phyloP scores from a whole-genome alignment of 140 eudicot genomes.

The Oenanthe javanica region DNA sequence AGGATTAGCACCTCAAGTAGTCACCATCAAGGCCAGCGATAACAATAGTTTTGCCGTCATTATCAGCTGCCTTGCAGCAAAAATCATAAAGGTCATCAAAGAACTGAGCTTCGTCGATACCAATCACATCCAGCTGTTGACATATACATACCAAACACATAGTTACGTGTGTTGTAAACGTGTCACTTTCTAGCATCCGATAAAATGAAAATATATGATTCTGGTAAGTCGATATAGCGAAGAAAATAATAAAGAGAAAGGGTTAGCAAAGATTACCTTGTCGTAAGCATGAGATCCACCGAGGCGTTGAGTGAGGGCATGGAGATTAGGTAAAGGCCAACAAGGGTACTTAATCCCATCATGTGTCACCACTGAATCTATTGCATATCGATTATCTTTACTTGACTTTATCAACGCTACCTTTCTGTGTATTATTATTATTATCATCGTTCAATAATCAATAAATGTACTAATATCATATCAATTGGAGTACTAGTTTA shows the following conservation, averaged over 20 bases:
- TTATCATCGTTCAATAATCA: too few relatives aligned
- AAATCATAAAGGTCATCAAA: slow-evolving; percentile 90
- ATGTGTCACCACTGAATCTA: slow-evolving; percentile 79
- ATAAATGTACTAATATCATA: too few relatives aligned
- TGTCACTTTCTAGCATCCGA: too few relatives aligned
- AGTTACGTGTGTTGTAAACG: too few relatives aligned
- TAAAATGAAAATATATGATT: too few relatives aligned
- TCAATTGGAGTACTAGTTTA: background rate
- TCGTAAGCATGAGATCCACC: slow-evolving; percentile 74
- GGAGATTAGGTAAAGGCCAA: slow-evolving; percentile 65
- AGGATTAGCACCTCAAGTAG: slow-evolving; percentile 61
- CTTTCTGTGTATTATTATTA: slow-evolving; percentile 27
- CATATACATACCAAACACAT: background rate
- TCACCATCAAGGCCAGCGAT: slow-evolving; percentile 99
- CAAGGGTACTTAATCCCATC: slow-evolving; percentile 87
- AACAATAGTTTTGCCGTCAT: slow-evolving; percentile 71
- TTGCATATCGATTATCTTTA: slow-evolving; percentile 75
- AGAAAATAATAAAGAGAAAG: background rate
- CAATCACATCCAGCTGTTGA: slow-evolving; percentile 87
- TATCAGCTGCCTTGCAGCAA: slow-evolving; percentile 85
- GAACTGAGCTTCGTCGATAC: slow-evolving; percentile 95
- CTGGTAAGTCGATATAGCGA: too few relatives aligned
- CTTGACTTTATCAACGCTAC: slow-evolving; percentile 86
- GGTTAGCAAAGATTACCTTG: slow-evolving; percentile 28
- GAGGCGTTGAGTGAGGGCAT: slow-evolving; percentile 49